These are phyloP conservation scores for Acorus calamus DNA, from an alignment of 106 monocot species.

Conservation along the genomic window DNA sequence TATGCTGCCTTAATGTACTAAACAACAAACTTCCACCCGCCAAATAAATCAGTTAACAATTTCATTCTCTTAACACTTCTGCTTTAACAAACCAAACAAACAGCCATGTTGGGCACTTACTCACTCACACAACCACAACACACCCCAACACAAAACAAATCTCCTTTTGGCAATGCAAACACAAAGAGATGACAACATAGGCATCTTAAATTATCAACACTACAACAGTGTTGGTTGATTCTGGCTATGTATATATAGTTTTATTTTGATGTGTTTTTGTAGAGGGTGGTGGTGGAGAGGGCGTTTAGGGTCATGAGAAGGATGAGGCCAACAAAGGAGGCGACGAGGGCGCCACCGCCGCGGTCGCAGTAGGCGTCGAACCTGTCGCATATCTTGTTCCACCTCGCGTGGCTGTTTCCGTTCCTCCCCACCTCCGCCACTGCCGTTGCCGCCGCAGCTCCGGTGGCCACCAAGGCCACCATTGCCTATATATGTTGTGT, in stretches of 20 bases:
- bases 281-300: conserved; percentile 19
- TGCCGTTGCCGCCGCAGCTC: conserved; percentile 37
- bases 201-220: neutral
- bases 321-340: conserved; percentile 29
- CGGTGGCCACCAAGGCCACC: conserved; percentile 35
- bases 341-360: conserved; percentile 31
- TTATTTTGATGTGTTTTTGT: conserved; percentile 13
- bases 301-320: conserved; percentile 33
- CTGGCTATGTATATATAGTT: neutral
- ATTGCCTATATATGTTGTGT: conserved; percentile 20
- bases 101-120: too few species aligned
- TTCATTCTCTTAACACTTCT: too few species aligned
- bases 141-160: too few species aligned
- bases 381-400: conserved; percentile 63
- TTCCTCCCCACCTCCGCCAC: conserved; percentile 55
- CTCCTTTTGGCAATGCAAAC: too few species aligned
- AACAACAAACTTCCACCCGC: too few species aligned
- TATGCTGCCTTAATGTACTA: too few species aligned
- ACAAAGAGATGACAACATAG: neutral
- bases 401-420: conserved; percentile 47
- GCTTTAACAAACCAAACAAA: too few species aligned
- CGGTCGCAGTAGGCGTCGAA: conserved; percentile 42
- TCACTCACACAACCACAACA: too few species aligned
- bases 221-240: neutral
- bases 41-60: too few species aligned